Conservation (phyloP, 139 green algal species). For the Diplosphaera chodatii region DNA sequence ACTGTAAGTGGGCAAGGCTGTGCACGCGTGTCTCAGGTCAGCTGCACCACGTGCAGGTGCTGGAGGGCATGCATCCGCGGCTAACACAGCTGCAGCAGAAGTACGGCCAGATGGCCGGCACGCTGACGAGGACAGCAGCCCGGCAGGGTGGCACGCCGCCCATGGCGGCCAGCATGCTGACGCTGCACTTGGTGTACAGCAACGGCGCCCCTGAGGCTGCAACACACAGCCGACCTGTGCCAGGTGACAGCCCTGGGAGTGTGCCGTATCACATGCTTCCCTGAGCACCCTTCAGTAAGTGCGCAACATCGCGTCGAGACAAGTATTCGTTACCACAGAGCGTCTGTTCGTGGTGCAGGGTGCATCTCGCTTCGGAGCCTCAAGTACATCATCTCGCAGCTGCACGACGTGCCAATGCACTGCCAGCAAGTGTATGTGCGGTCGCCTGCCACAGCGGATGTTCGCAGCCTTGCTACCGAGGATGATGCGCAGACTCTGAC, state of each 20-base stretch:
- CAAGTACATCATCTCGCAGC: background rate
- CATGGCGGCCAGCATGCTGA: background rate
- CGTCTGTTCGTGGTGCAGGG: background rate
- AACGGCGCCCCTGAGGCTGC: background rate
- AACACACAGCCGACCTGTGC: background rate
- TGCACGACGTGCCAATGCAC: background rate
- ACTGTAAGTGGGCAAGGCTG: too few relatives aligned
- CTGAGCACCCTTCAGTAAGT: too few relatives aligned
- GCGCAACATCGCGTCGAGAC: too few relatives aligned
- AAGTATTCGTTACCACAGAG: too few relatives aligned
- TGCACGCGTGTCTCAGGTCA: background rate
- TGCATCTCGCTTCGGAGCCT: background rate
- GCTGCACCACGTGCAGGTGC: background rate
- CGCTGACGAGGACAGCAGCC: background rate
- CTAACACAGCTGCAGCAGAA: background rate
- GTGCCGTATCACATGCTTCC: too few relatives aligned
- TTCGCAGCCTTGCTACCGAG: background rate
- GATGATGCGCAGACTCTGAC: background rate
- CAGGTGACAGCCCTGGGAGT: background rate
- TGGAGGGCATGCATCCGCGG: background rate
- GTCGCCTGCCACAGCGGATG: background rate
- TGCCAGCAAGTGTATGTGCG: background rate
- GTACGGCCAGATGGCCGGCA: background rate
- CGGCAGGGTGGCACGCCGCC: background rate
- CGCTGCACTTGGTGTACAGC: background rate